Conservation (phyloP, 345 rosid genomes). For the Reutealis trisperma region DNA sequence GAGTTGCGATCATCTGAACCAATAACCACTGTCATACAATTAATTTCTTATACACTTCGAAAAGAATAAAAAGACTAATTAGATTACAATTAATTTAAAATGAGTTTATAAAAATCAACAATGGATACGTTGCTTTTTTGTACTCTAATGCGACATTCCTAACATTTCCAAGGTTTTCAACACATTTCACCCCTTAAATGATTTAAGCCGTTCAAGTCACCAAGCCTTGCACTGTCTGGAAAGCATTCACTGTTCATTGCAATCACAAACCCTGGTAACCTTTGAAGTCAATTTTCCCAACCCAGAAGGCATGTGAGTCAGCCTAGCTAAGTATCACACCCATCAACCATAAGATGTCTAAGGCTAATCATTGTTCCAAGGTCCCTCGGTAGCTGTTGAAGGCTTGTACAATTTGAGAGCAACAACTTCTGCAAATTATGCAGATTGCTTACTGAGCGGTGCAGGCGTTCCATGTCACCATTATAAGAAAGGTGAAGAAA, state of each 20-base stretch:
- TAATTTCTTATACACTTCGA: no score
- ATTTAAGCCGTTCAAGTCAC: background rate
- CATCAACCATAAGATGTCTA: background rate
- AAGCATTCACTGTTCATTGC: background rate
- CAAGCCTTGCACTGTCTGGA: background rate
- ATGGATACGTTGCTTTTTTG: background rate
- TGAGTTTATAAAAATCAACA: no score
- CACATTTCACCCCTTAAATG: background rate
- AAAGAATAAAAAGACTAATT: no score
- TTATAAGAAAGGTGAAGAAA: slow-evolving; percentile 27
- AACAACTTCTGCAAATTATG: slow-evolving; percentile 30
- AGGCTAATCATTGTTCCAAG: slow-evolving; percentile 27
- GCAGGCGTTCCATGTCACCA: slow-evolving; percentile 23
- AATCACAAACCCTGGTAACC: background rate
- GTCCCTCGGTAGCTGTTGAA: slow-evolving; percentile 27
- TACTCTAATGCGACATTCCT: background rate
- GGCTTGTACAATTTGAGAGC: slow-evolving; percentile 16
- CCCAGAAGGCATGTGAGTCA: background rate
- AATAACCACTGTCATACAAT: no score
- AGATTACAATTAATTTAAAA: no score
- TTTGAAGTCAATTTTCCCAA: background rate
- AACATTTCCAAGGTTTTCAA: background rate
- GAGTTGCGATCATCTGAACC: no score
- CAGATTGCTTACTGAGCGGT: slow-evolving; percentile 30
- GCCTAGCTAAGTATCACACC: background rate